phyloP scores from a whole-genome alignment of 345 rosid species.

The Psidium guajava region DNA sequence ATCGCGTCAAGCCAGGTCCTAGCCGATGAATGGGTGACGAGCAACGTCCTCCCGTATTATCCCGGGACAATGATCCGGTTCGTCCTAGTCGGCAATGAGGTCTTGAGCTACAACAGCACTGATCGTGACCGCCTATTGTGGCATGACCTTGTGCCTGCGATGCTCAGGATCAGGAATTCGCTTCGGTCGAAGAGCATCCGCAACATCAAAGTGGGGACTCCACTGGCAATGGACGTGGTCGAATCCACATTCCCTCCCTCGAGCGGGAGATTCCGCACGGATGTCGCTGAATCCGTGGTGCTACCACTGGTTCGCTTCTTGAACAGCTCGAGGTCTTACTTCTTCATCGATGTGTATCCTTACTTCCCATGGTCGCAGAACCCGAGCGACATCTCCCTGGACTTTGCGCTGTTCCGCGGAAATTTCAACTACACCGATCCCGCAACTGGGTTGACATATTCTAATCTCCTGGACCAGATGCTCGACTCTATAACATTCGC shows the following conservation, averaged over 20 bases:
- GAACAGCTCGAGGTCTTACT: constrained; percentile 49
- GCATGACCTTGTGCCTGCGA: constrained; percentile 54
- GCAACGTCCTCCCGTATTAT: constrained; percentile 36
- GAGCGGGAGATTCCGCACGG: constrained; percentile 42
- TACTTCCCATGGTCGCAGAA: constrained; percentile 61
- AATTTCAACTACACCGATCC: constrained; percentile 43
- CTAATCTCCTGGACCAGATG: constrained; percentile 75
- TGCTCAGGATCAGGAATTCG: constrained; percentile 38
- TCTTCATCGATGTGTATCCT: constrained; percentile 74
- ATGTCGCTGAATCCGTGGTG: constrained; percentile 35
- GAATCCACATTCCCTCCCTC: constrained; percentile 61
- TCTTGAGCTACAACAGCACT: constrained; percentile 42
- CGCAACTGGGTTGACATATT: constrained; percentile 32
- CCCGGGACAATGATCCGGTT: constrained; percentile 43
- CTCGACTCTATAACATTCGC: constrained; percentile 55
- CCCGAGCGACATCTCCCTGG: constrained; percentile 24
- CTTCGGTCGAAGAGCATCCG: constrained; percentile 25
- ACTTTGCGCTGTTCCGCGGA: constrained; percentile 38
- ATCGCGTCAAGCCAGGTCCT: constrained; percentile 27
- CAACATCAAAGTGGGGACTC: constrained; percentile 63
- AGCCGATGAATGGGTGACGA: constrained; percentile 38
- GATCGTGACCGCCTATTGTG: constrained; percentile 25
- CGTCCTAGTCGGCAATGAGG: constrained; percentile 62
- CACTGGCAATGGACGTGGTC: constrained; percentile 62
- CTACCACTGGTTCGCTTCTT: constrained; percentile 49